Evolutionary conservation across 306 rosid genomes (phyloP).

Genomic region (Lathyrus oleraceus): DNA sequence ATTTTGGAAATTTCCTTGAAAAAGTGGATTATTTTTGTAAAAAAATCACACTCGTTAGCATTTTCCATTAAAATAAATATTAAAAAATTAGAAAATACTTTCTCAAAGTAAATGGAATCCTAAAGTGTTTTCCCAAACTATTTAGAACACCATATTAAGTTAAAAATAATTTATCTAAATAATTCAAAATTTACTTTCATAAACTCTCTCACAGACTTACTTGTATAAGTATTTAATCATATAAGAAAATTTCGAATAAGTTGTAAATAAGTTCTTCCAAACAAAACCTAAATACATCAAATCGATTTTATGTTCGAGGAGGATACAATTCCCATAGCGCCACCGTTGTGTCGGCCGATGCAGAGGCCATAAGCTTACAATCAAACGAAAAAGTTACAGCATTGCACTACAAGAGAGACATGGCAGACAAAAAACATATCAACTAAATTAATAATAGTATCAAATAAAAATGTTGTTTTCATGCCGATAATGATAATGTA

Average conservation of each 20-base stretch:
- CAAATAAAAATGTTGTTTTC: constrained; percentile 10
- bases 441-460: background rate
- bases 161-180: background rate
- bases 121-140: background rate
- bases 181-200: background rate
- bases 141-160: background rate
- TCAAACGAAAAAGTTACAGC: constrained; percentile 72
- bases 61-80: no score
- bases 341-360: constrained; percentile 82
- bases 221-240: background rate
- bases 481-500: constrained; percentile 5
- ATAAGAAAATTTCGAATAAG: background rate
- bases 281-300: background rate
- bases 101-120: no score
- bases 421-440: constrained; percentile 13
- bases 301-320: constrained; percentile 53
- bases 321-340: constrained; percentile 95
- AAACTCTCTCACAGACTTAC: background rate
- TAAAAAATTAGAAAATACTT: no score
- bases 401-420: constrained; percentile 62
- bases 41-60: no score
- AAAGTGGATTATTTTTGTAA: no score
- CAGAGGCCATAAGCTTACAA: constrained; percentile 84
- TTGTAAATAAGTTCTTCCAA: background rate
- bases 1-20: no score